A percentile compares a stretch with the other conserved stretches of the same genome.
Conservation (phyloP, 257 asterid genomes). For the Ilex aquifolium region DNA sequence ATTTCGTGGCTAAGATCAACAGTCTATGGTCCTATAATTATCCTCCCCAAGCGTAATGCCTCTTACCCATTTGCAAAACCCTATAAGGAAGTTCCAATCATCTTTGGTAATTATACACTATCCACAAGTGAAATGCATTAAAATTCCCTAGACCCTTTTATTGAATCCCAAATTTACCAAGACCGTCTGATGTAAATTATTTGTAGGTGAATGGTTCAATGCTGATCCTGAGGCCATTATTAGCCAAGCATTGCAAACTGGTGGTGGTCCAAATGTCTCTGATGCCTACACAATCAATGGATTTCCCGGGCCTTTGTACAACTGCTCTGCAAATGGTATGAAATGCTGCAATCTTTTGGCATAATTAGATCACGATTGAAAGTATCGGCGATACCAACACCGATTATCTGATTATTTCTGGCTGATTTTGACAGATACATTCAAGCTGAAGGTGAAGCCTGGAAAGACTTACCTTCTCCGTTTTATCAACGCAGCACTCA, state of each 20-base stretch:
- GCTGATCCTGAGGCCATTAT: slow-evolving; percentile 45
- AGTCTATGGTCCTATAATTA: slow-evolving; percentile 51
- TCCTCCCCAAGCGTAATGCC: slow-evolving; percentile 48
- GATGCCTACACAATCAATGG: slow-evolving; percentile 70
- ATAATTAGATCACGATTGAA: too few relatives aligned
- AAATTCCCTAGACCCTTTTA: too few relatives aligned
- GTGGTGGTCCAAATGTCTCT: slow-evolving; percentile 54
- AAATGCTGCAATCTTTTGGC: not conserved
- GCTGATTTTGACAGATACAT: slow-evolving; percentile 31
- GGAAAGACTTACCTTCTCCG: slow-evolving; percentile 56
- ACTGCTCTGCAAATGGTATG: slow-evolving; percentile 51
- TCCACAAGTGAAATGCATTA: too few relatives aligned
- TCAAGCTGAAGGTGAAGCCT: slow-evolving; percentile 50
- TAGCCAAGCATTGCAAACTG: slow-evolving; percentile 47
- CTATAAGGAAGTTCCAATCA: slow-evolving; percentile 40
- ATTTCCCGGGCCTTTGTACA: slow-evolving; percentile 51
- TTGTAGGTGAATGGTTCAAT: slow-evolving; percentile 72
- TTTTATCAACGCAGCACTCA: slow-evolving; percentile 59
- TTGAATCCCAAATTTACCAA: too few relatives aligned
- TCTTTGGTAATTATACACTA: slow-evolving; percentile 30
- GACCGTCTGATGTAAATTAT: too few relatives aligned
- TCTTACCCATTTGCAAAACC: slow-evolving; percentile 55
- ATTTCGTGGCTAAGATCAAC: slow-evolving; percentile 64
- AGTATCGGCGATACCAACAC: too few relatives aligned
- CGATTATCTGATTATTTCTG: not conserved